These are phyloP conservation scores for Claviceps sp. DNA, from an alignment of 2,329 filamentous ascomycete genomes.

Conservation along the genomic window DNA sequence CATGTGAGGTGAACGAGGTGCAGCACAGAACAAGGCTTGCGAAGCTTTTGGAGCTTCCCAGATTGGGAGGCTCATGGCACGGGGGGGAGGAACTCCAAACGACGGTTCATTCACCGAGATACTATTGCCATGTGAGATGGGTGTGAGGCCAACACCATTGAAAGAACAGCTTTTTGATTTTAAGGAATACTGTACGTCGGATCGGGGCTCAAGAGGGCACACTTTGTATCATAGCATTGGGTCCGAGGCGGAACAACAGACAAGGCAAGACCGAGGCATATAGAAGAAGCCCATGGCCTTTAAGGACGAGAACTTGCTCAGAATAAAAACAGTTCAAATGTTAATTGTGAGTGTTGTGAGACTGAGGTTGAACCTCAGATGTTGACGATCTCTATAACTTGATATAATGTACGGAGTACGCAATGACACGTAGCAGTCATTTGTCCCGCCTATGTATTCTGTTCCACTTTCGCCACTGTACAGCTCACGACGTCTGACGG, in stretches of 20 bases:
- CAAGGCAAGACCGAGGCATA: background rate
- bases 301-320: too few species aligned
- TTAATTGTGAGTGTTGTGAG: too few species aligned
- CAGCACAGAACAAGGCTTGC: background rate
- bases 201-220: background rate
- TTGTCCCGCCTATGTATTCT: too few species aligned
- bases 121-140: background rate
- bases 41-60: background rate
- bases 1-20: conserved; percentile 27
- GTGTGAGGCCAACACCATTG: background rate
- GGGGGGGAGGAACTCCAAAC: too few species aligned
- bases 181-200: background rate
- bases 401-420: too few species aligned
- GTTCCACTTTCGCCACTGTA: too few species aligned
- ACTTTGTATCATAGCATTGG: background rate
- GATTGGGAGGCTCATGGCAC: too few species aligned
- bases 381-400: too few species aligned
- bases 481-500: too few species aligned
- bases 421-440: too few species aligned
- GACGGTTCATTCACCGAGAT: conserved; percentile 1
- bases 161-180: background rate
- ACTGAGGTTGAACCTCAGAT: too few species aligned
- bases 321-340: too few species aligned
- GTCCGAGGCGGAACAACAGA: background rate
- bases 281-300: background rate